Conservation (phyloP, 768 basidiomycete genomes). For the Lactifluus hygrophoroides region DNA sequence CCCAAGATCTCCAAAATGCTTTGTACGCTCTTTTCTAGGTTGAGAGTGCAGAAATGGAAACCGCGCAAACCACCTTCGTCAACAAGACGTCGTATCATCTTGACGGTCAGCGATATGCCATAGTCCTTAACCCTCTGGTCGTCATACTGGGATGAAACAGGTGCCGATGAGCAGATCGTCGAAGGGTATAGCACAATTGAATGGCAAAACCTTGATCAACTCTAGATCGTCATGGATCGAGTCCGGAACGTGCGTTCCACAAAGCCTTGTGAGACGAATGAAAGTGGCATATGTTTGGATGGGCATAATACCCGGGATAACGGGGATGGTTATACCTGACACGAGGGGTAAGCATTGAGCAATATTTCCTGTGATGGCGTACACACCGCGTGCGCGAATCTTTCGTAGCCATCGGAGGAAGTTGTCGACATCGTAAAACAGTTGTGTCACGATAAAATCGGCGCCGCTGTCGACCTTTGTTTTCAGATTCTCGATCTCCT, state of each 20-base stretch:
- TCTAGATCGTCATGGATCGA: constrained; percentile 58
- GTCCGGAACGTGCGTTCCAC: constrained; percentile 68
- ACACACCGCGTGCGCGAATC: constrained; percentile 60
- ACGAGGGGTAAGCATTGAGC: background rate
- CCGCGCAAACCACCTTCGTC: constrained; percentile 53
- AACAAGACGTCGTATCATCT: constrained; percentile 61
- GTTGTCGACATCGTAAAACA: constrained; percentile 92
- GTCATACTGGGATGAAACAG: constrained; percentile 52
- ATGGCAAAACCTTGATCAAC: constrained; percentile 56
- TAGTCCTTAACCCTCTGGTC: constrained; percentile 92
- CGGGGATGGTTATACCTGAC: constrained; percentile 78
- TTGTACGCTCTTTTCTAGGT: constrained; percentile 92
- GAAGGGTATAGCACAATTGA: background rate
- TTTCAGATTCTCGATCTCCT: constrained; percentile 63
- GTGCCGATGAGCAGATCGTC: background rate
- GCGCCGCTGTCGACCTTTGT: constrained; percentile 91
- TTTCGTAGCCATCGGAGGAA: constrained; percentile 74
- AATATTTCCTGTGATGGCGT: background rate
- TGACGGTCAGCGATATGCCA: constrained; percentile 77
- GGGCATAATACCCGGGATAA: constrained; percentile 96
- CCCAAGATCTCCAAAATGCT: constrained; percentile 70
- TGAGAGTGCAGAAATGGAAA: constrained; percentile 93
- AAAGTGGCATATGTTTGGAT: constrained; percentile 96
- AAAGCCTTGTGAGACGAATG: constrained; percentile 81
- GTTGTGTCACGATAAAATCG: constrained; percentile 91